phyloP scores from a whole-genome alignment of 2,329 filamentous ascomycete genomes.

The Ceratocystis papillata region DNA sequence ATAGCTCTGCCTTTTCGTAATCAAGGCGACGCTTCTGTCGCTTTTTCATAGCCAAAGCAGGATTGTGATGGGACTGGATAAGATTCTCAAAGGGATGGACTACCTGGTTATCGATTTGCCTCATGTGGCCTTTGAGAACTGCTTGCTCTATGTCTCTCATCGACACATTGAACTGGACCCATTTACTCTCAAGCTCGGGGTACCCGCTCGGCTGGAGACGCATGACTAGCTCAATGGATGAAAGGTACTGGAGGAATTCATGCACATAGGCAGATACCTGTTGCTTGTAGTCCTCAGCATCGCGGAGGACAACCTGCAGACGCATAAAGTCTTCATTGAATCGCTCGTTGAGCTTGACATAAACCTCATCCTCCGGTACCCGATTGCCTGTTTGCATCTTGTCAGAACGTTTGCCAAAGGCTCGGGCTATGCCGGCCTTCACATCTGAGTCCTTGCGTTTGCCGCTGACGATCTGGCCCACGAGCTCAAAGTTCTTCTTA shows the following conservation, averaged over 20 bases:
- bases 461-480: slow-evolving; percentile 69
- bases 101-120: slow-evolving; percentile 66
- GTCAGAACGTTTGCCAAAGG: slow-evolving; percentile 79
- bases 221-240: slow-evolving; percentile 74
- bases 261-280: slow-evolving; percentile 69
- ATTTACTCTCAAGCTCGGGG: slow-evolving; percentile 84
- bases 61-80: slow-evolving; percentile 70
- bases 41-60: slow-evolving; percentile 84
- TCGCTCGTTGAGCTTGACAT: slow-evolving; percentile 68
- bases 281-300: slow-evolving; percentile 87
- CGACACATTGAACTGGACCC: slow-evolving; percentile 79
- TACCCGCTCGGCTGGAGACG: slow-evolving; percentile 59
- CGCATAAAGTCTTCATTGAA: slow-evolving; percentile 89
- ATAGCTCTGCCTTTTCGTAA: slow-evolving; percentile 68
- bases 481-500: slow-evolving; percentile 87
- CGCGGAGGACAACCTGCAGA: slow-evolving; percentile 80
- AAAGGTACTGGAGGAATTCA: slow-evolving; percentile 68
- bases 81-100: slow-evolving; percentile 73
- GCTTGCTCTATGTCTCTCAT: slow-evolving; percentile 77
- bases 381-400: slow-evolving; percentile 57
- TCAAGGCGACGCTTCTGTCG: slow-evolving; percentile 85
- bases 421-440: slow-evolving; percentile 71
- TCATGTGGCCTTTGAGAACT: slow-evolving; percentile 74
- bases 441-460: slow-evolving; percentile 86
- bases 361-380: slow-evolving; percentile 67